Conservation (phyloP, 2,329 filamentous ascomycete species). For the Fusarium gaditjirri region DNA sequence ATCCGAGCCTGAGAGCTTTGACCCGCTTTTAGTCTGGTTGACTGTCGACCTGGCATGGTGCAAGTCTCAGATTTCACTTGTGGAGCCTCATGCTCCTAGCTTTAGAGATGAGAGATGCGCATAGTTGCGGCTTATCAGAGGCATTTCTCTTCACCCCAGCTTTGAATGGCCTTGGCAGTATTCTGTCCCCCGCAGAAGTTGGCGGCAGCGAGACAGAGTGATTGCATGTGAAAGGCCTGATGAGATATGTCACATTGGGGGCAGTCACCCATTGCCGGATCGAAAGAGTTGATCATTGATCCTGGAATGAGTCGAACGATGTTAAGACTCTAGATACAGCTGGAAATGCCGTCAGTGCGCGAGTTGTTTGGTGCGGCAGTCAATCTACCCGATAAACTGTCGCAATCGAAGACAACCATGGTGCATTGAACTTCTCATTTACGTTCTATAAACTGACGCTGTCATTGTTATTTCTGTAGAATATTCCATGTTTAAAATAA, state of each 20-base stretch:
- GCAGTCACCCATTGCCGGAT: slow-evolving; percentile 75
- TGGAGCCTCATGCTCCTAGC: neutral
- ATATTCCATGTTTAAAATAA: too few relatives aligned
- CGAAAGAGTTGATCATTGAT: slow-evolving; percentile 45
- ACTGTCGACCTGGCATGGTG: neutral
- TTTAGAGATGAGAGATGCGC: neutral
- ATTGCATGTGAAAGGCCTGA: slow-evolving; percentile 67
- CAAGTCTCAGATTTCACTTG: neutral
- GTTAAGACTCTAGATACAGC: slow-evolving; percentile 56
- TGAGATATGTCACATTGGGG: slow-evolving; percentile 71
- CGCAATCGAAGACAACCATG: slow-evolving; percentile 73
- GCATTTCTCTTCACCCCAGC: rapidly evolving
- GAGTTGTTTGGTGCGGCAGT: slow-evolving; percentile 77
- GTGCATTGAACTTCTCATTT: slow-evolving; percentile 59
- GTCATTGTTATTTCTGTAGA: too few relatives aligned
- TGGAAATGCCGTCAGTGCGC: slow-evolving; percentile 66
- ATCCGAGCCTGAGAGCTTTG: neutral
- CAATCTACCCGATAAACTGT: slow-evolving; percentile 74
- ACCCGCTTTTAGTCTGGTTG: neutral
- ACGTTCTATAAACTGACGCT: slow-evolving; percentile 56
- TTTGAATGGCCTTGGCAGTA: slow-evolving; percentile 41
- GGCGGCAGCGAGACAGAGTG: slow-evolving; percentile 64
- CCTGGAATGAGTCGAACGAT: rapidly evolving
- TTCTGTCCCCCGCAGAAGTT: slow-evolving; percentile 65
- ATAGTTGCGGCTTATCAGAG: neutral